phyloP scores from a whole-genome alignment of 805 yeast species.

The Cyberlindnera meyerae region DNA sequence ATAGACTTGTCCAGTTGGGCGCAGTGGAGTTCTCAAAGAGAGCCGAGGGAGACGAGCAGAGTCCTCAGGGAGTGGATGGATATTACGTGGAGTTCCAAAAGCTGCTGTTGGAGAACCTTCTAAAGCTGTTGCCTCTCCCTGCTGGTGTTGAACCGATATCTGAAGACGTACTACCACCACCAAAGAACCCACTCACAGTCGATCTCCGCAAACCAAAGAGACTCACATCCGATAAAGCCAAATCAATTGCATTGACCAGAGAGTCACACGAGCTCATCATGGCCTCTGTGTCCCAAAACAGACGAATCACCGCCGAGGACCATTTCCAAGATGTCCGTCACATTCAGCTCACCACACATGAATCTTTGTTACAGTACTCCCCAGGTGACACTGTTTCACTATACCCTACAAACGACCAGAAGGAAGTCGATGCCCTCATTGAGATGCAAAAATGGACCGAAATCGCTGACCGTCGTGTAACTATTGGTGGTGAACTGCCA shows the following conservation, averaged over 20 bases:
- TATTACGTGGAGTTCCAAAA: slow-evolving; percentile 73
- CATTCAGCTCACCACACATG: slow-evolving; percentile 25
- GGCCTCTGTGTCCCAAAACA: slow-evolving; percentile 48
- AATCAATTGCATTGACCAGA: slow-evolving; percentile 29
- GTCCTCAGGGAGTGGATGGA: slow-evolving; percentile 71
- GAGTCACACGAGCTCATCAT: slow-evolving; percentile 18
- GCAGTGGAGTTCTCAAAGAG: slow-evolving; percentile 65
- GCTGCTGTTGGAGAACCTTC: slow-evolving; percentile 35
- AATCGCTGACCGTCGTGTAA: slow-evolving; percentile 57
- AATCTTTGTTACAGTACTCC: slow-evolving; percentile 32
- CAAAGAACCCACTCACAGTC: slow-evolving; percentile 30
- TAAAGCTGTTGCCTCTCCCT: slow-evolving; percentile 32
- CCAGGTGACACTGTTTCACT: slow-evolving; percentile 84
- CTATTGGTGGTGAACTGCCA: slow-evolving; percentile 23
- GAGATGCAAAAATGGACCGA: slow-evolving; percentile 70
- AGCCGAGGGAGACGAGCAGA: slow-evolving; percentile 86
- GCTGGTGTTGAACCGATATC: slow-evolving; percentile 28
- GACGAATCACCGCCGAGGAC: slow-evolving; percentile 57
- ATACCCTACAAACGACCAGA: slow-evolving; percentile 66
- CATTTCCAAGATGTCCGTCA: slow-evolving; percentile 92
- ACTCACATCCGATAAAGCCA: slow-evolving; percentile 25
- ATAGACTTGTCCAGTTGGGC: slow-evolving; percentile 75
- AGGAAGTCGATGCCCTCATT: slow-evolving; percentile 59
- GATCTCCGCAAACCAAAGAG: slow-evolving; percentile 28
- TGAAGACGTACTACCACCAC: slow-evolving; percentile 33